phyloP scores from a whole-genome alignment of 2,329 filamentous ascomycete genomes.

The Didymella keratinophila region DNA sequence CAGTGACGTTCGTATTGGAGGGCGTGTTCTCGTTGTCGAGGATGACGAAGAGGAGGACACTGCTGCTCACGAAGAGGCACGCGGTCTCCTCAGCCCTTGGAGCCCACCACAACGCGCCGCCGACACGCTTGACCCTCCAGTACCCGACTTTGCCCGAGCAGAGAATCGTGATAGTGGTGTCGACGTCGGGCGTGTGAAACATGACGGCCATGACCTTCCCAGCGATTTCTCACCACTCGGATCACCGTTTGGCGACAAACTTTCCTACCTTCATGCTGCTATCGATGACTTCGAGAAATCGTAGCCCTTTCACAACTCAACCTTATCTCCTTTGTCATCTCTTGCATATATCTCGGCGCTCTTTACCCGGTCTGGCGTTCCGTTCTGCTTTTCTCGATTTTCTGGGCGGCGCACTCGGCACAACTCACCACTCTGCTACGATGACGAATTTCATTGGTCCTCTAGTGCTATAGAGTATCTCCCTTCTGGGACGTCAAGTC shows the following conservation, averaged over 20 bases:
- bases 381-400: slow-evolving; percentile 8
- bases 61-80: slow-evolving; percentile 29
- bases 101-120: slow-evolving; percentile 38
- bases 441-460: slow-evolving; percentile 38
- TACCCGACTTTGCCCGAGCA: slow-evolving; percentile 29
- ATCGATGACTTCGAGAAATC: slow-evolving; percentile 32
- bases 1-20: slow-evolving; percentile 82
- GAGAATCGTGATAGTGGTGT: slow-evolving; percentile 51
- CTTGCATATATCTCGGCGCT: slow-evolving; percentile 23
- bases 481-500: not conserved
- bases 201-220: slow-evolving; percentile 21
- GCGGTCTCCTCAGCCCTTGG: slow-evolving; percentile 49
- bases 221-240: slow-evolving; percentile 34
- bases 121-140: slow-evolving; percentile 27
- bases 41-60: slow-evolving; percentile 57
- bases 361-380: slow-evolving; percentile 15
- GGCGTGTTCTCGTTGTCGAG: slow-evolving; percentile 76
- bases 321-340: slow-evolving; percentile 23
- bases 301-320: slow-evolving; percentile 9
- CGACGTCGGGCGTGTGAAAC: slow-evolving; percentile 44
- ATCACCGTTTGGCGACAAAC: slow-evolving; percentile 41
- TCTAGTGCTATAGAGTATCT: slow-evolving; percentile 24
- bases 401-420: slow-evolving; percentile 35
- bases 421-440: slow-evolving; percentile 45
- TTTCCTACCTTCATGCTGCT: slow-evolving; percentile 33